These are phyloP conservation scores for Solanum aculeatissimum DNA, from an alignment of 305 asterid genomes.

Conservation along the genomic window DNA sequence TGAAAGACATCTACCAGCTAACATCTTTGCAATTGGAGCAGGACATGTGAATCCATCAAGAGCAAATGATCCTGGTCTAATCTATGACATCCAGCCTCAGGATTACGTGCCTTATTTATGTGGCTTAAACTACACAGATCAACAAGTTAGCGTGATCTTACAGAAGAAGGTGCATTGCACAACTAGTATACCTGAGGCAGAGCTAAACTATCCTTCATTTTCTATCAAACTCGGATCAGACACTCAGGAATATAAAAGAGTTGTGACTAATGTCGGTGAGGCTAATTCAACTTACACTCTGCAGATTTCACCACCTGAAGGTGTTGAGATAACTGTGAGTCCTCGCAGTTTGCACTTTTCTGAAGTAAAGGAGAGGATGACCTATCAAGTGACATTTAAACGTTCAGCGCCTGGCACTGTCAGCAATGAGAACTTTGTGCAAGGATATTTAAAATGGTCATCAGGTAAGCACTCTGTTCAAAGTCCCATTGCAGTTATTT, in stretches of 20 bases:
- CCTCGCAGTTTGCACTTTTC: slow-evolving; percentile 26
- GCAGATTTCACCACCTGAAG: neutral
- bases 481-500: neutral
- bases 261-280: slow-evolving; percentile 44
- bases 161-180: slow-evolving; percentile 1
- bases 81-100: neutral
- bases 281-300: slow-evolving; percentile 19
- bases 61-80: slow-evolving; percentile 10
- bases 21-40: slow-evolving; percentile 4
- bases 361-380: slow-evolving; percentile 14
- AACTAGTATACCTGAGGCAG: slow-evolving; percentile 15
- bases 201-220: slow-evolving; percentile 41
- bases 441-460: slow-evolving; percentile 1
- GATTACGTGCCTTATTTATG: neutral
- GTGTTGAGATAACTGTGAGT: slow-evolving; percentile 17
- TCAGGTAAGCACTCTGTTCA: neutral
- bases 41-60: slow-evolving; percentile 7
- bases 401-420: neutral
- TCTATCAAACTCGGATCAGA: slow-evolving; percentile 6
- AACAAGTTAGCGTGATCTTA: neutral
- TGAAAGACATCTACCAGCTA: neutral
- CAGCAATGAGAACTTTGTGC: neutral
- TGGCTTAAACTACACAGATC: slow-evolving; percentile 7
- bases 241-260: slow-evolving; percentile 15
- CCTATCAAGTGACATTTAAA: slow-evolving; percentile 22